Percentiles rank a stretch among this genome's conserved stretches.
phyloP scores from a whole-genome alignment of 2,329 filamentous ascomycete species.

The Fusarium tupiense region DNA sequence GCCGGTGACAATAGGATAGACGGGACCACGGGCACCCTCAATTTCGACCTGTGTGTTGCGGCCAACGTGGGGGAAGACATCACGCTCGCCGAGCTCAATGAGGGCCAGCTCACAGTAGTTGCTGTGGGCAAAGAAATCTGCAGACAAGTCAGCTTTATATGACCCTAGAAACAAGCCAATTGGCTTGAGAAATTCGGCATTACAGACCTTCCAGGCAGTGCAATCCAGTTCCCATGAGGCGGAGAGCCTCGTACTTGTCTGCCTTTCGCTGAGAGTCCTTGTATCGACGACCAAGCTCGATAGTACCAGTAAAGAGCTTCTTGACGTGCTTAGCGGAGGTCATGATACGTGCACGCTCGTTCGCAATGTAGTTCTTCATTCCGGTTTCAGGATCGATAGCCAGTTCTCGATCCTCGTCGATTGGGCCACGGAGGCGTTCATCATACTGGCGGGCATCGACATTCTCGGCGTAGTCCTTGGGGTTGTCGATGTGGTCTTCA shows the following conservation, averaged over 20 bases:
- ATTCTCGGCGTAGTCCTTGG: conserved; percentile 90
- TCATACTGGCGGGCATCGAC: conserved; percentile 86
- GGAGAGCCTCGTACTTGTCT: conserved; percentile 88
- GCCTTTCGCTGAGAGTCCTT: conserved; percentile 63
- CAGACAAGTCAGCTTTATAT: conserved; percentile 12
- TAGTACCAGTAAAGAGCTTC: conserved; percentile 75
- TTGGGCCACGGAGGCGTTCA: conserved; percentile 78
- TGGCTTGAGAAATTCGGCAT: background rate
- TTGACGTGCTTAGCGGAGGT: conserved; percentile 83
- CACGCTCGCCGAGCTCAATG: conserved; percentile 83
- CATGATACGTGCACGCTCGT: conserved; percentile 80
- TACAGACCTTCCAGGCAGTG: conserved; percentile 82
- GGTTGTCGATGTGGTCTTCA: conserved; percentile 80
- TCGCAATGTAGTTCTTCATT: conserved; percentile 95
- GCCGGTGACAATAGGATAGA: conserved; percentile 88
- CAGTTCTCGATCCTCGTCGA: conserved; percentile 83
- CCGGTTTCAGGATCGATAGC: conserved; percentile 78
- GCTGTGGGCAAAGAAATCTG: conserved; percentile 90
- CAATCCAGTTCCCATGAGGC: conserved; percentile 85
- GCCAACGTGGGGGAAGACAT: conserved; percentile 90
- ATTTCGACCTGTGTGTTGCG: conserved; percentile 76
- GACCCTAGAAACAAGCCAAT: background rate
- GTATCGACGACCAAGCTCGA: conserved; percentile 83
- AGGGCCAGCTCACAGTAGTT: conserved; percentile 92
- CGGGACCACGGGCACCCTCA: conserved; percentile 68